These are phyloP conservation scores for Talaromyces liani DNA, from an alignment of 495 filamentous ascomycete species.

Conservation along the genomic window DNA sequence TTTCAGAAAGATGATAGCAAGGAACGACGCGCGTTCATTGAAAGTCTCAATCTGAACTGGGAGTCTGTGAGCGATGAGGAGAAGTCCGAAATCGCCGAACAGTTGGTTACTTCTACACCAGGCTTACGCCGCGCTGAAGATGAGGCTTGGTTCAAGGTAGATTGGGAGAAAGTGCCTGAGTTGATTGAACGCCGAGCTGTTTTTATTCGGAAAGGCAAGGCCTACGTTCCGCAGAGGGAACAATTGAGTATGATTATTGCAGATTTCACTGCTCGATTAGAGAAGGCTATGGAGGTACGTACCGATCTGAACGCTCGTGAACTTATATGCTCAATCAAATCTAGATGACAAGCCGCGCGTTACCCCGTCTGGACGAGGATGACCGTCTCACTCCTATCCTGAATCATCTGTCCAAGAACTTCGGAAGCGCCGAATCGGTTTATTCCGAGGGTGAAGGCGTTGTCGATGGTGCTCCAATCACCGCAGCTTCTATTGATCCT, in stretches of 20 bases:
- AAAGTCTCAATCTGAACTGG: constrained; percentile 70
- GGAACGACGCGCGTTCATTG: constrained; percentile 72
- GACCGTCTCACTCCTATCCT: constrained; percentile 92
- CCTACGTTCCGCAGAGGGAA: constrained; percentile 83
- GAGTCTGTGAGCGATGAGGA: constrained; percentile 75
- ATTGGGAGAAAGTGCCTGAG: constrained; percentile 89
- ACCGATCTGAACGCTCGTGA: neutral
- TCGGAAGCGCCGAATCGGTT: constrained; percentile 78
- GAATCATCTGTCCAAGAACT: constrained; percentile 84
- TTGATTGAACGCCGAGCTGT: constrained; percentile 74
- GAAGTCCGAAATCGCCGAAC: constrained; percentile 44
- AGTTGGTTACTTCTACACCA: constrained; percentile 45
- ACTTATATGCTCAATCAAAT: constrained; percentile 14
- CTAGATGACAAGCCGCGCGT: constrained; percentile 75
- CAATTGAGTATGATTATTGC: constrained; percentile 82
- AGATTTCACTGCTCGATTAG: constrained; percentile 72
- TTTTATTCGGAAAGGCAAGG: constrained; percentile 71
- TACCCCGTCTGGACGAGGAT: constrained; percentile 93
- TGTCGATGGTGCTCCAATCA: constrained; percentile 62
- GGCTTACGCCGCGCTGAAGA: constrained; percentile 55
- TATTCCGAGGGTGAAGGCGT: constrained; percentile 55
- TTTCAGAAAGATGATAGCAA: constrained; percentile 60
- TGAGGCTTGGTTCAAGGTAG: constrained; percentile 89
- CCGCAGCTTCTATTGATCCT: constrained; percentile 71
- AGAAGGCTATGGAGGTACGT: constrained; percentile 73